Base-by-base conservation (phyloP, 2,329 filamentous ascomycete species). In the Penicillium sp. region DNA sequence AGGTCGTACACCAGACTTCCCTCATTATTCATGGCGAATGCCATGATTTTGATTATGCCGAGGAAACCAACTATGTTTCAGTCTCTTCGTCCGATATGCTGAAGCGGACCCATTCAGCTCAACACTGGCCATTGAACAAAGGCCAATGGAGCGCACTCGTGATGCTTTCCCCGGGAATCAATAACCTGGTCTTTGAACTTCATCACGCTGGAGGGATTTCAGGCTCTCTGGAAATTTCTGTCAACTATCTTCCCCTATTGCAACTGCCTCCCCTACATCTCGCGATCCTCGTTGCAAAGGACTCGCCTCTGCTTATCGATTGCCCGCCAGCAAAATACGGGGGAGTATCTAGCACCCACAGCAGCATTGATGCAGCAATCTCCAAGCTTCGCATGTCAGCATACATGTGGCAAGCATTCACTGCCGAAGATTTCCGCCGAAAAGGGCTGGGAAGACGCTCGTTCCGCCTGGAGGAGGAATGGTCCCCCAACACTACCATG, bases 321-420 rank as follows among this genome's bases (percentile, higher is more conserved):
- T 70, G 68, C 40, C 68, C 68, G 4, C 63, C 63, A 3, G 45
- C 60, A 37, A 70, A 67, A 37, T 59, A 55, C 9, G 61, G 66
- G 0, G 56, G 44, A n/a, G 65, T 68, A n/a, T 66, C 68, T 2
- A 62, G 54, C 19, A 59, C 63, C 0, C 68, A 70, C 35, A 61
- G 57, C 19, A 51, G 60, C 37, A 55, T 70, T 13, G 63, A 68
- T 30, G 63, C 68, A 1, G 68, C 65, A 28, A 65, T 70, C 35
- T 50, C 66, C 33, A 70, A 70, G 30, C 55, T 70, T 33, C 63
- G 68, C 37, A 66, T 67, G 60, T 61, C 68, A 1, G 68, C 68
- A 13, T 70, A 70, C 45, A 70, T 70, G 66, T 70, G 68, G 68
- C 68, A 70, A 38, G 68, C 68, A 33, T 40, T 65, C 35, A 70